Percentiles rank a stretch among this genome's conserved stretches.
Evolutionary conservation across 225 moss, liverwort and hornwort species (phyloP).

Genomic region (Pleurozium schreberi): DNA sequence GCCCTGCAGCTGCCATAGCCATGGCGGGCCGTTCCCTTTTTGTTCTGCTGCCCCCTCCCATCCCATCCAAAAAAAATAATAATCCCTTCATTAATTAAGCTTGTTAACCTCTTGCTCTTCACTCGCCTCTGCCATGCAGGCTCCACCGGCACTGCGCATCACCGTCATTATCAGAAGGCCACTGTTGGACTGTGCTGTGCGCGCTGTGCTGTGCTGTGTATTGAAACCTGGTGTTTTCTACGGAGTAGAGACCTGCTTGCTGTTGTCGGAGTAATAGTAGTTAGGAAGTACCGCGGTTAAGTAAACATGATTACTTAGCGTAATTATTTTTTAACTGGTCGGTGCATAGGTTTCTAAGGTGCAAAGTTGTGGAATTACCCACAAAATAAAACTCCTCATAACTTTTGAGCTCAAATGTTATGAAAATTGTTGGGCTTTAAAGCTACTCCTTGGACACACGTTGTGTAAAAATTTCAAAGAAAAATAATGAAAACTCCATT

Average conservation of each 20-base stretch:
- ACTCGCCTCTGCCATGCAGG: not conserved
- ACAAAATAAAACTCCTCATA: no score
- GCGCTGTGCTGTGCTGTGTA: not conserved
- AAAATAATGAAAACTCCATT: no score
- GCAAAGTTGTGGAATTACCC: no score
- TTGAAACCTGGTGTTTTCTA: not conserved
- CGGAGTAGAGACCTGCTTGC: not conserved
- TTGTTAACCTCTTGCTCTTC: not conserved
- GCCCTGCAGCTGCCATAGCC: slow-evolving; percentile 8
- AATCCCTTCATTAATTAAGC: not conserved
- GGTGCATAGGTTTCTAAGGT: no score
- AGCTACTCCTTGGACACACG: no score
- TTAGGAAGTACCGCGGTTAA: not conserved
- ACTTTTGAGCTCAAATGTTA: no score
- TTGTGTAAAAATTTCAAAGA: no score
- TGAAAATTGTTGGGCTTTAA: no score
- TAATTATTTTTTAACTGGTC: no score
- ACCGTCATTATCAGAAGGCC: not conserved
- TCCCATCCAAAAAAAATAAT: not conserved
- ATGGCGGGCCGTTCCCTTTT: not conserved
- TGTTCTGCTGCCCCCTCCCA: not conserved
- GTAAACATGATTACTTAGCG: not conserved
- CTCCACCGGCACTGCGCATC: slow-evolving; percentile 3
- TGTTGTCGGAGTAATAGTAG: not conserved
- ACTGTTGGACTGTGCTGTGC: not conserved